Conservation (phyloP, 768 basidiomycete genomes). For the Leccinellum albellum region DNA sequence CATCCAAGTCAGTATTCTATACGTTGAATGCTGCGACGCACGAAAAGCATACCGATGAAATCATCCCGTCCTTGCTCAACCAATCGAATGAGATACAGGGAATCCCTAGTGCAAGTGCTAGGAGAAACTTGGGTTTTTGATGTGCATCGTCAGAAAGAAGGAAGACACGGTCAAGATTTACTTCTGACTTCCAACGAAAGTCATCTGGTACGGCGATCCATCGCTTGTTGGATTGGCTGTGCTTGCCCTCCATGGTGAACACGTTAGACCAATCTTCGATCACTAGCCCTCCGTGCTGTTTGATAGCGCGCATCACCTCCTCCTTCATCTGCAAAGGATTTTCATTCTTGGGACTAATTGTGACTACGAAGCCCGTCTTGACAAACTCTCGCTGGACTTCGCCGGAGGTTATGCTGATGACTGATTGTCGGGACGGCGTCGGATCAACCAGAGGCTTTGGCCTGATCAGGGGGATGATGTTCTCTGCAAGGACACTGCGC, state of each 20-base stretch:
- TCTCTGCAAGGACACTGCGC: constrained; percentile 41
- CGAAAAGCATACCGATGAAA: constrained; percentile 22
- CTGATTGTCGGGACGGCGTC: constrained; percentile 48
- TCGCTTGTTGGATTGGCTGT: constrained; percentile 40
- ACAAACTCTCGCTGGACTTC: constrained; percentile 37
- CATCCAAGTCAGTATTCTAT: constrained; percentile 8
- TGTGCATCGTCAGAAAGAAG: constrained; percentile 62
- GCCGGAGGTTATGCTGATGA: constrained; percentile 35
- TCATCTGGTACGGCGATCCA: constrained; percentile 53
- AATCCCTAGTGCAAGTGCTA: constrained; percentile 81
- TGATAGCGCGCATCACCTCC: constrained; percentile 41
- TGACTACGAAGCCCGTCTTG: constrained; percentile 59
- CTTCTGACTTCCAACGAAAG: constrained; percentile 39
- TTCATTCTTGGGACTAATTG: constrained; percentile 39
- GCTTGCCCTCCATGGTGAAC: constrained; percentile 52
- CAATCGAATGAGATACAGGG: constrained; percentile 70
- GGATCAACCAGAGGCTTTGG: constrained; percentile 35
- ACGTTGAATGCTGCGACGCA: neutral
- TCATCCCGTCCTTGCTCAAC: constrained; percentile 33
- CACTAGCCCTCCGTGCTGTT: constrained; percentile 50
- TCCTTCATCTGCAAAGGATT: constrained; percentile 42
- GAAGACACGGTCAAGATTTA: constrained; percentile 49
- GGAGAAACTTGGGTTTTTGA: constrained; percentile 75
- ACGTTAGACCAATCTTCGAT: constrained; percentile 61
- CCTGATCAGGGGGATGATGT: constrained; percentile 41